Base-by-base conservation (phyloP, 2,329 filamentous ascomycete species). In the Mycosphaerelloides madeirae region DNA sequence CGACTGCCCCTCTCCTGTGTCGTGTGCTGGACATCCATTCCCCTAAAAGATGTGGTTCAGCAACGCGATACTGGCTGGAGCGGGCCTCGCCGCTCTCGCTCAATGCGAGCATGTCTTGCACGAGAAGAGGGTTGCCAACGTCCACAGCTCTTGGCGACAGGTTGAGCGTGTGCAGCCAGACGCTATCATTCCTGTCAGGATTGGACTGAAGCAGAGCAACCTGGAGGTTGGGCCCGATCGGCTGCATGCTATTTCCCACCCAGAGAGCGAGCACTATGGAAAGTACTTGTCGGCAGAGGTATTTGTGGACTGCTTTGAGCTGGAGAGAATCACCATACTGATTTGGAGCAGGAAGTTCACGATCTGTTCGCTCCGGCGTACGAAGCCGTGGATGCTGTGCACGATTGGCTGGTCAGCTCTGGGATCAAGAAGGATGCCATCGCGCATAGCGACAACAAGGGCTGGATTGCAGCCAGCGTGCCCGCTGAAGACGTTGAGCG, bases 351-450 rank as follows among this genome's bases (percentile, higher is more conserved):
- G 18, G 62, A 72, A 41, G 63, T 72, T 5, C 55, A 65, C 9
- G 61, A 66, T 12, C 59, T 68, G 33, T 72, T 71, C 39, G 64
- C 68, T 4, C 69, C 70, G 1, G 29, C 53, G 1, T 50, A 60
- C 19, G 48, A 56, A 6, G 63, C 59, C 16, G 49, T 68, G 6
- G 60, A 68, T 13, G 63, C 70, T 1, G 75, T 81, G 20, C 70
- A 69, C 53, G 55, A 65, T 7, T 83, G 79, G 79, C 68, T 82
- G n/a, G 58, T 67, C 14, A 57, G 62, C 5, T 69, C 72, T 22
- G 80, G 79, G 4, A 75, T 83, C 34, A 57, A 68, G 13, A 59
- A 61, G 3, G 64, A 65, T 3, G 68, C 74, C 3, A 67, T 81
- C 34, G 64, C 64, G 31, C 69, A 78, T 32, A 77, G 76, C 1